A percentile compares a stretch with the other conserved stretches of the same genome.
phyloP scores from a whole-genome alignment of 1,284 basidiomycete species.

The Fomitopsis pinicola region DNA sequence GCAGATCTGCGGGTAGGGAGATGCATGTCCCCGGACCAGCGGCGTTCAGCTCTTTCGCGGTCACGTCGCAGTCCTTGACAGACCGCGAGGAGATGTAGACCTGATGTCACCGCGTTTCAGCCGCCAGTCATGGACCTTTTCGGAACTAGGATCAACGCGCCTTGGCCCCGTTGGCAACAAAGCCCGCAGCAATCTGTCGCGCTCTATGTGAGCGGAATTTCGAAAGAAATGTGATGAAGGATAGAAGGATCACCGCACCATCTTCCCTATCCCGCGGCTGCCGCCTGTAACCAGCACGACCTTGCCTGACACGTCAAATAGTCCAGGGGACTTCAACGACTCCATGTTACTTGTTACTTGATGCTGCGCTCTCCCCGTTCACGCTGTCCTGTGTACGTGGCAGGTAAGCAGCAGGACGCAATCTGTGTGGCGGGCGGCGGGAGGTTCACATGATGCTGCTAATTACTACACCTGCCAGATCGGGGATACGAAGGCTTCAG shows the following conservation, averaged over 20 bases:
- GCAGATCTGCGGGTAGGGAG: conserved; percentile 57
- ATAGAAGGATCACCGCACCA: conserved; percentile 37
- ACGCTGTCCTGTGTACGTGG: neutral
- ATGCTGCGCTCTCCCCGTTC: neutral
- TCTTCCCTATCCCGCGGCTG: conserved; percentile 67
- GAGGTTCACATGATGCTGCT: neutral
- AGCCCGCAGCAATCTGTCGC: conserved; percentile 62
- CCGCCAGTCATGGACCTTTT: no score
- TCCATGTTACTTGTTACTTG: conserved; percentile 27
- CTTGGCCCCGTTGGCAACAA: conserved; percentile 62
- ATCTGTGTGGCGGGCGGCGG: neutral
- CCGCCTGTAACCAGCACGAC: conserved; percentile 70
- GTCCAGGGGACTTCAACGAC: conserved; percentile 35
- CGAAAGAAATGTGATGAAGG: neutral
- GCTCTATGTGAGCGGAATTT: neutral
- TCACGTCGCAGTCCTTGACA: conserved; percentile 49
- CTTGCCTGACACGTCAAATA: conserved; percentile 59
- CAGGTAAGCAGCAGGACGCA: neutral
- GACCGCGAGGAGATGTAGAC: conserved; percentile 62
- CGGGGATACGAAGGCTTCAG: neutral
- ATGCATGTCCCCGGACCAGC: conserved; percentile 56
- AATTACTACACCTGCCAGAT: neutral
- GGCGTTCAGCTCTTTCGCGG: conserved; percentile 51
- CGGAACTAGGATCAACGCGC: conserved; percentile 24
- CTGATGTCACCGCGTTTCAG: conserved; percentile 8